Conservation (phyloP, 352 stramenopile genomes). For the Pythium oligandrum region DNA sequence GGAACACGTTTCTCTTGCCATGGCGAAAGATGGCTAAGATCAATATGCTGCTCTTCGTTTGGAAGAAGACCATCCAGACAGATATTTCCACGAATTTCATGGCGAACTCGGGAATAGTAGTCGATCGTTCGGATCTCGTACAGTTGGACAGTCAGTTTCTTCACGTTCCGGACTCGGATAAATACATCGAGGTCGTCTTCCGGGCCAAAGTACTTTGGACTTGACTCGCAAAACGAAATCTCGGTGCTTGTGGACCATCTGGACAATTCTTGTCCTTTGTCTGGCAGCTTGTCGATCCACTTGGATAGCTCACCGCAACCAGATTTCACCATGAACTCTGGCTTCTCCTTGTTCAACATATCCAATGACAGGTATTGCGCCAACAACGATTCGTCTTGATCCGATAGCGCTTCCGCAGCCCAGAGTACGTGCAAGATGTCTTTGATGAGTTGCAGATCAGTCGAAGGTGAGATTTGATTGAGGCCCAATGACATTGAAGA, state of each 20-base stretch:
- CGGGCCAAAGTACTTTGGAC: slow-evolving; percentile 30
- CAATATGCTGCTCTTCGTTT: slow-evolving; percentile 44
- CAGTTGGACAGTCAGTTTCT: slow-evolving; percentile 45
- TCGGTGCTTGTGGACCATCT: slow-evolving; percentile 17
- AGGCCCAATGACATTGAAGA: too few relatives aligned
- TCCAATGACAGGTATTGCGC: slow-evolving; percentile 2
- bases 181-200: slow-evolving; percentile 35
- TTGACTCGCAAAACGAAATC: slow-evolving; percentile 50
- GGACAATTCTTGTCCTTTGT: slow-evolving; percentile 14
- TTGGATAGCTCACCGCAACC: slow-evolving; percentile 6
- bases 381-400: slow-evolving; percentile 3
- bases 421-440: slow-evolving; percentile 4
- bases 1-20: slow-evolving; percentile 41
- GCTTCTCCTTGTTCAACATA: slow-evolving; percentile 10
- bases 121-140: slow-evolving; percentile 61
- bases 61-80: slow-evolving; percentile 51
- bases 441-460: slow-evolving; percentile 9
- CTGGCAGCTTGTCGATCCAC: slow-evolving; percentile 31
- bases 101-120: slow-evolving; percentile 42
- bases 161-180: slow-evolving; percentile 42
- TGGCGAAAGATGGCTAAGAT: slow-evolving; percentile 37
- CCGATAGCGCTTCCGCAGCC: not conserved
- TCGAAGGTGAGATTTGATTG: too few relatives aligned
- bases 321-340: slow-evolving; percentile 12
- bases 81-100: slow-evolving; percentile 44